Evolutionary conservation across 805 yeast species (phyloP), one percentile per base, ranked within the genome.

Genomic region (Teunomyces barrocoloradensis): DNA sequence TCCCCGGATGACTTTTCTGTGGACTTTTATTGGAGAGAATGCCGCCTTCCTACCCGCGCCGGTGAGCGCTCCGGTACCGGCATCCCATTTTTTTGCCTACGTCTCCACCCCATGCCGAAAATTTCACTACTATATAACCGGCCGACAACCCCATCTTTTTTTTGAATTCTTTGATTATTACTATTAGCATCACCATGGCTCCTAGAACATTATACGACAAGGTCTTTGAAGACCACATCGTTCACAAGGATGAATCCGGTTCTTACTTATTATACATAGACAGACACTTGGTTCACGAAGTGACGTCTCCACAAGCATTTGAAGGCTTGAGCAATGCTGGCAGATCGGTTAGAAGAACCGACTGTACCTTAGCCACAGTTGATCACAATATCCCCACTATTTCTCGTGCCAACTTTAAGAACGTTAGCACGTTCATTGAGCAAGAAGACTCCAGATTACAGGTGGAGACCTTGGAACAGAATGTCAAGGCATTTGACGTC

Each of bases 261-360:
- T 90, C 97, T 17, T 85, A 80, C 64, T 77, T 94, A 53, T 71
- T 94, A 51, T 94, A 89, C 70, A 92, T 94, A 50, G 99, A 94
- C 72, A 88, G 99, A 72, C 99, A 94, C 69, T 77, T 94, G 57
- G 96, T 94, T 43, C 99, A 94, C 69, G 99, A 94, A 73, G 99
- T 94, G 45, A 94, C 99, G 1, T 92, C 98, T 25, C 99, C 99
- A 30, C 99, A 94, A 71, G 99, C 99, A 9, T 94, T 94, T 64
- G 99, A 94, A 73, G 99, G 99, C 43, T 79, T 94, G 59, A 80
- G 77, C 53, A 86, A 83, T 61, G 96, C 97, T 12, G 88, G 86
- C 42, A 85, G 99, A 76, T 66, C 68, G 49, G 96, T 94, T 45
- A 86, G 99, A 77, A 83, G 99, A 74, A 75, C 78, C 6, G 97